Base-by-base conservation (phyloP, 345 rosid genomes). In the Physaria fendleri region DNA sequence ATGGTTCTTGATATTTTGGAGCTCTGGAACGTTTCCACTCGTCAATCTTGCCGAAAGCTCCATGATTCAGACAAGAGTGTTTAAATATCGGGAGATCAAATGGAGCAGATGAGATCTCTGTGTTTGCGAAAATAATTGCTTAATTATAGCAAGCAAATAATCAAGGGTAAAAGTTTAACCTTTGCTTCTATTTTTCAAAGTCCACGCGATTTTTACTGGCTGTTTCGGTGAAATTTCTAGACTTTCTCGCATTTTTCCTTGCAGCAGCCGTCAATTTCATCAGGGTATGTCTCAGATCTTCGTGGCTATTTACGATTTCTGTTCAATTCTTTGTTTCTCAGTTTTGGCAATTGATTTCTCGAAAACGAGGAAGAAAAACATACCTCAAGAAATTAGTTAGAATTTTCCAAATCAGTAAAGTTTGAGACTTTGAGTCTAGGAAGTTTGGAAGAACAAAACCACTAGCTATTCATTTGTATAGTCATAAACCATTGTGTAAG, bases 241-340 rank as follows among this genome's bases (percentile, higher is more conserved):
- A n/a, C 30, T 56, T 46, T 50, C 39, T 30, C 60, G 24, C 24
- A 33, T 23, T 41, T 21, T 24, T 32, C 53, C 18, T 49, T 30
- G 28, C 14, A 41, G 38, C 14, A 59, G 23, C 46, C 46, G 7
- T 35, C 16, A 8, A 69, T 37, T 60, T 44, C 56, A 45, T 53
- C 3, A 37, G 51, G 67, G 73, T 69, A 61, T 45, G 73, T 61
- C 57, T 45, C 43, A 29, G 49, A 53, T 68, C 56, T 14, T 43
- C 20, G 21, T 51, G 6, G 0, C 16, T 57, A n/a, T 30, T 27
- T 15, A 48, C 2, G 18, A 4, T 49, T 40, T 18, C 30, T 59
- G 47, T 22, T 50, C 25, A 37, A 37, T 37, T 65, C 33, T 17
- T 45, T 14, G 2, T 32, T 52, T 52, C 8, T 20, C 8, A 29